phyloP scores from a whole-genome alignment of 108 stramenopile species.

The Fragilaria radians region DNA sequence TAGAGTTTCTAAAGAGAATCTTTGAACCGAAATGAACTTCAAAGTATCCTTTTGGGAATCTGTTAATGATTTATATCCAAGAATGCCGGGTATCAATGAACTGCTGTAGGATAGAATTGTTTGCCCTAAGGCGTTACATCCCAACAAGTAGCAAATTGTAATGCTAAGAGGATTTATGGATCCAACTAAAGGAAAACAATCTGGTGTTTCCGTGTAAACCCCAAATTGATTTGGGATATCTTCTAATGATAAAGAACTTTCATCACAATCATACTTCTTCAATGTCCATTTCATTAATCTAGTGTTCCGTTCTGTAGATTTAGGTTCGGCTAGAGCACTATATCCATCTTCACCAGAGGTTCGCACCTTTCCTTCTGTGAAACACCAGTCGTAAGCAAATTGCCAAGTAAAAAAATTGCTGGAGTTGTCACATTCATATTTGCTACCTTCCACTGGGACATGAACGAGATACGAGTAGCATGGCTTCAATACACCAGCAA shows the following conservation, averaged over 20 bases:
- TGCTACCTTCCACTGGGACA: constrained; percentile 13
- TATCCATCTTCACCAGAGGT: constrained; percentile 38
- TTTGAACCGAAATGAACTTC: constrained; percentile 22
- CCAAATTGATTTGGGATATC: constrained; percentile 29
- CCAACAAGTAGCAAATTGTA: constrained; percentile 27
- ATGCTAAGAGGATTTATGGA: background rate
- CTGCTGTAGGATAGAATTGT: constrained; percentile 26
- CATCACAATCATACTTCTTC: constrained; percentile 15
- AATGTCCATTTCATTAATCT: constrained; percentile 22
- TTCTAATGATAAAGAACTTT: constrained; percentile 1
- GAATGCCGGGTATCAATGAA: constrained; percentile 25
- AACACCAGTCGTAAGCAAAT: constrained; percentile 35
- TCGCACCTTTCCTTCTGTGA: constrained; percentile 21
- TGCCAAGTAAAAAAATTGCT: constrained; percentile 40
- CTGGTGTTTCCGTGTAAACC: constrained; percentile 33
- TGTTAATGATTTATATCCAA: constrained; percentile 13
- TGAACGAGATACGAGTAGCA: constrained; percentile 41
- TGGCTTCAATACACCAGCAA: constrained; percentile 21
- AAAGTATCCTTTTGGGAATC: constrained; percentile 25
- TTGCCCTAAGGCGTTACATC: constrained; percentile 43
- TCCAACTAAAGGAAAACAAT: constrained; percentile 25
- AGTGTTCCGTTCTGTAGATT: constrained; percentile 19
- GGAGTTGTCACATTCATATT: constrained; percentile 7
- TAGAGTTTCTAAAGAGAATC: too few species aligned
- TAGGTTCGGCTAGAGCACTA: constrained; percentile 24